Evolutionary conservation across 495 filamentous ascomycete genomes (phyloP).

Genomic region (Neurospora sp.): DNA sequence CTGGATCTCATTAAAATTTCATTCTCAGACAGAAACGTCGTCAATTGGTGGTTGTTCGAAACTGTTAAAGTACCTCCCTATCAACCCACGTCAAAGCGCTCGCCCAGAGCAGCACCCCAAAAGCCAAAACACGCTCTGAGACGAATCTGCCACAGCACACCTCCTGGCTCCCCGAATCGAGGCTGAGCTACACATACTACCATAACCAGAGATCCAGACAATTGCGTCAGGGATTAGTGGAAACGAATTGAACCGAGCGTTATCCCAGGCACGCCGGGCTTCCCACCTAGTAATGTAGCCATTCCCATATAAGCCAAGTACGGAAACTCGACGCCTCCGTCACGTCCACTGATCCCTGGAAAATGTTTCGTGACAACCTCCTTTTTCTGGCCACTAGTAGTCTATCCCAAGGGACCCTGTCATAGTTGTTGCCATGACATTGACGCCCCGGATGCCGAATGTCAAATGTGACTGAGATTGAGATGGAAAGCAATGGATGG

Average conservation of each 20-base stretch:
- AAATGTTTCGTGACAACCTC: conserved; percentile 40
- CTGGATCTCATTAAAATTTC: neutral
- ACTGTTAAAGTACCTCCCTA: neutral
- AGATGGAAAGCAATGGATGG: neutral
- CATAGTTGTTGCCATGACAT: too few relatives aligned
- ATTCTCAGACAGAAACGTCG: neutral
- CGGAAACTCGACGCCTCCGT: neutral
- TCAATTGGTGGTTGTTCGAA: neutral
- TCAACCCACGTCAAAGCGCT: neutral
- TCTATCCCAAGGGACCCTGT: neutral
- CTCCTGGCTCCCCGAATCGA: conserved; percentile 20
- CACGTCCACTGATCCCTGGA: neutral
- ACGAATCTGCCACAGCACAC: conserved; percentile 35
- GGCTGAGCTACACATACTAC: neutral
- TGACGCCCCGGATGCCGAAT: neutral
- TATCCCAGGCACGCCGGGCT: neutral
- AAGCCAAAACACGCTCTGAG: conserved; percentile 39
- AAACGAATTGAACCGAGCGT: neutral
- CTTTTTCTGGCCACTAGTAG: conserved; percentile 9
- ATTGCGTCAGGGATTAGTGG: neutral
- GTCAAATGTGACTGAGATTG: neutral
- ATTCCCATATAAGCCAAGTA: neutral
- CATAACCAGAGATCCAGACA: neutral
- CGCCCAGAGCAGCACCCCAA: conserved; percentile 2
- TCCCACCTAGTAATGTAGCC: neutral